Evolutionary conservation across 768 basidiomycete genomes (phyloP).

Genomic region (Hygrocybe coccinea): DNA sequence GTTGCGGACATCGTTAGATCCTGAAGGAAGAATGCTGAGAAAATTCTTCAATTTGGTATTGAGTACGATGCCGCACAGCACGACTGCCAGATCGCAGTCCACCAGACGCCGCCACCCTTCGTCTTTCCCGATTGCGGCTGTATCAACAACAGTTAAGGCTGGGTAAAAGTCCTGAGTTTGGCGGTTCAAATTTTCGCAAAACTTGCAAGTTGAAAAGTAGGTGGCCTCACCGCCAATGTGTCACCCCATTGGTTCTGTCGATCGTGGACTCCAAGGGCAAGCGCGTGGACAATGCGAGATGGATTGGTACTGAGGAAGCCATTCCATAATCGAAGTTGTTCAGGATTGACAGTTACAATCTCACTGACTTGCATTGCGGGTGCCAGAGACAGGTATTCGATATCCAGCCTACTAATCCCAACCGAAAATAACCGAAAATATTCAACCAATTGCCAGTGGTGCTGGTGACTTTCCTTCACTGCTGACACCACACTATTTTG

Average conservation of each 20-base stretch:
- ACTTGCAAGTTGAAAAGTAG: too few relatives aligned
- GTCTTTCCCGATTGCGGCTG: not conserved
- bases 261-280: not conserved
- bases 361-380: not conserved
- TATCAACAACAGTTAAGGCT: not conserved
- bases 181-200: not conserved
- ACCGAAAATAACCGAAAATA: too few relatives aligned
- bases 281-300: not conserved
- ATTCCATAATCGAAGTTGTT: constrained; percentile 1
- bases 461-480: too few relatives aligned
- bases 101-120: not conserved
- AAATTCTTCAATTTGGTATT: constrained; percentile 1
- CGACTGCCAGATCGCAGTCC: not conserved
- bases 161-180: not conserved
- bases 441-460: too few relatives aligned
- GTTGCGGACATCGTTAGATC: constrained; percentile 2
- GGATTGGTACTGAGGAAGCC: not conserved
- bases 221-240: too few relatives aligned
- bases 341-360: not conserved
- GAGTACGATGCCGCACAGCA: constrained; percentile 1
- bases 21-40: not conserved
- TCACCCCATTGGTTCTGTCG: not conserved
- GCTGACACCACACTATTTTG: too few relatives aligned
- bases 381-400: too few relatives aligned
- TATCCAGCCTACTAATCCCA: too few relatives aligned